Conservation (phyloP, 768 basidiomycete genomes). For the Rhizopogon roseolus region DNA sequence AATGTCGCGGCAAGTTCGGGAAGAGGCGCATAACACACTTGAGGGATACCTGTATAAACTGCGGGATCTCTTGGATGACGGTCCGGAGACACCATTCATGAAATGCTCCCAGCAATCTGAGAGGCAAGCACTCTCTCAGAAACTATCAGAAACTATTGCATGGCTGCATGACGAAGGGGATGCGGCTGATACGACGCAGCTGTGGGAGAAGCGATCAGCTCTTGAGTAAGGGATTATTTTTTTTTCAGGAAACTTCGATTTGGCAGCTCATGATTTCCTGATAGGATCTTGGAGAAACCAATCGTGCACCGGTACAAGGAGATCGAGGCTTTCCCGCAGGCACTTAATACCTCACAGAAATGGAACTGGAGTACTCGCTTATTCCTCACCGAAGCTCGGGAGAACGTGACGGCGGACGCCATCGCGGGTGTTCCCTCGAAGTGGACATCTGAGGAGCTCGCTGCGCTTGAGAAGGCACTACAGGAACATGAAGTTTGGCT, state of each 20-base stretch:
- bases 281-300: conserved; percentile 71
- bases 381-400: conserved; percentile 80
- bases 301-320: conserved; percentile 88
- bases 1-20: conserved; percentile 66
- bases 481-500: conserved; percentile 85
- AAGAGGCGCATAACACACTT: conserved; percentile 87
- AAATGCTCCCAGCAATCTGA: conserved; percentile 79
- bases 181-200: conserved; percentile 67
- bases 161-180: conserved; percentile 90
- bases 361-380: conserved; percentile 83
- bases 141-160: conserved; percentile 65
- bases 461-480: conserved; percentile 68
- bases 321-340: conserved; percentile 78
- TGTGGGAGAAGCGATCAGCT: conserved; percentile 70
- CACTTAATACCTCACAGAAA: conserved; percentile 78
- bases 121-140: conserved; percentile 56
- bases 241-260: background rate
- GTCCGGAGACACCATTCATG: conserved; percentile 68
- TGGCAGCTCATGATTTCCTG: conserved; percentile 4
- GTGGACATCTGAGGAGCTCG: conserved; percentile 86
- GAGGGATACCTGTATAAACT: conserved; percentile 93
- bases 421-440: conserved; percentile 61
- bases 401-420: conserved; percentile 67
- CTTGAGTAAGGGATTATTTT: conserved; percentile 75
- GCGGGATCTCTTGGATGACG: conserved; percentile 73